Evolutionary conservation across 371 early-diverging fungal genomes (phyloP).

Genomic region (Synchytrium microbalum): DNA sequence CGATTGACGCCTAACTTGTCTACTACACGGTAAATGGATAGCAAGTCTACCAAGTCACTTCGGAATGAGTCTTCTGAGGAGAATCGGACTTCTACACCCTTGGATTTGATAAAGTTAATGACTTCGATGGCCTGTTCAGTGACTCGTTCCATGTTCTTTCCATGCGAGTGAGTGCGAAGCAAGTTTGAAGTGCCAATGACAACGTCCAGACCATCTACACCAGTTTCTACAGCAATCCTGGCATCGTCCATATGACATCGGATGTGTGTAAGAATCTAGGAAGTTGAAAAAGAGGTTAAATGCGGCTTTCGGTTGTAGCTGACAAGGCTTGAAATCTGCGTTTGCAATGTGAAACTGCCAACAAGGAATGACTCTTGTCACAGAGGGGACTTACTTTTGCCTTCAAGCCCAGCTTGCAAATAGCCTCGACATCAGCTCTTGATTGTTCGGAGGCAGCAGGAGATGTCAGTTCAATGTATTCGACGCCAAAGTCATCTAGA

Average conservation of each 20-base stretch:
- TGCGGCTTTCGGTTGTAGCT: no score
- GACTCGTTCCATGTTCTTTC: slow-evolving; percentile 95
- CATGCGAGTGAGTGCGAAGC: slow-evolving; percentile 92
- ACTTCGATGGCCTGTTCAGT: slow-evolving; percentile 90
- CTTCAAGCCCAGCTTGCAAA: slow-evolving; percentile 84
- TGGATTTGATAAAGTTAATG: slow-evolving; percentile 84
- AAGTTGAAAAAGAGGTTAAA: no score
- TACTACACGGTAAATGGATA: slow-evolving; percentile 86
- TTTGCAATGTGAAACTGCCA: no score
- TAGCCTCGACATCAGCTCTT: slow-evolving; percentile 78
- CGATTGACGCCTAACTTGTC: slow-evolving; percentile 94
- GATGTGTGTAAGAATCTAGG: slow-evolving; percentile 80
- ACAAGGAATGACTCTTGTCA: background rate
- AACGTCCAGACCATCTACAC: slow-evolving; percentile 90
- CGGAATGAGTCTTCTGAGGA: slow-evolving; percentile 96
- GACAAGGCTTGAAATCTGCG: no score
- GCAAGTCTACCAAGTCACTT: slow-evolving; percentile 86
- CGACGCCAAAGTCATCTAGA: slow-evolving; percentile 91
- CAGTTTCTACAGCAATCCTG: slow-evolving; percentile 86
- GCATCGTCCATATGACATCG: slow-evolving; percentile 98
- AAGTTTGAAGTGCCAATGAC: slow-evolving; percentile 93
- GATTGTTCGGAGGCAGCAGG: slow-evolving; percentile 96
- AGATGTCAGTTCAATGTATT: slow-evolving; percentile 91
- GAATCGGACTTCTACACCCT: slow-evolving; percentile 93
- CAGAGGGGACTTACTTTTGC: slow-evolving; percentile 52